phyloP scores from a whole-genome alignment of 768 basidiomycete species.

The Boletus bicolor region DNA sequence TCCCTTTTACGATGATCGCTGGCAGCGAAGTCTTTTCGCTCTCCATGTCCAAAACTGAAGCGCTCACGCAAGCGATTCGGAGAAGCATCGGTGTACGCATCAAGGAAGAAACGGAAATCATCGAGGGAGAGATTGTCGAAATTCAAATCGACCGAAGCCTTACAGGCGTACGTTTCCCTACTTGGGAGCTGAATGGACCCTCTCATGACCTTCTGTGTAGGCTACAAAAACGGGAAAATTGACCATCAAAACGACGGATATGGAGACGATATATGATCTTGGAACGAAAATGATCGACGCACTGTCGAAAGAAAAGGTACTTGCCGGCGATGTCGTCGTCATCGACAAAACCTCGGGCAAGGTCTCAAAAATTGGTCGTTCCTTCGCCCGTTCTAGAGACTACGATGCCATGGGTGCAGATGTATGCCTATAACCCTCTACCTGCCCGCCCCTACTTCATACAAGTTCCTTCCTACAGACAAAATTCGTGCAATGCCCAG shows the following conservation, averaged over 20 bases:
- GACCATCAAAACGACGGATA: conserved; percentile 97
- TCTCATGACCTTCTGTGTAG: conserved; percentile 37
- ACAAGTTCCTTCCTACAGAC: conserved; percentile 53
- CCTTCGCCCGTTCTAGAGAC: conserved; percentile 94
- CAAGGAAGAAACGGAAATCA: conserved; percentile 95
- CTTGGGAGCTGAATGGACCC: neutral
- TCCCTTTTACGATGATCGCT: conserved; percentile 97
- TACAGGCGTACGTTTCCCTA: conserved; percentile 67
- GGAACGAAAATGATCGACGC: conserved; percentile 99
- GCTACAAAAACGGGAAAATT: conserved; percentile 97
- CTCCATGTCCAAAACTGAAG: conserved; percentile 98
- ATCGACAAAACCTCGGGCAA: conserved; percentile 98
- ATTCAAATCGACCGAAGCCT: conserved; percentile 97
- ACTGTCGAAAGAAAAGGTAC: conserved; percentile 93
- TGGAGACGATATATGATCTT: conserved; percentile 99
- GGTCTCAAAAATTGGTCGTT: conserved; percentile 92
- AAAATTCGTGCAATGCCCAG: conserved; percentile 96
- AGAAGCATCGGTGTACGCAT: conserved; percentile 96
- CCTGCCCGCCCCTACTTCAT: neutral
- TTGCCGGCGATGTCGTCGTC: conserved; percentile 90
- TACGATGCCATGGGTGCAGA: conserved; percentile 99
- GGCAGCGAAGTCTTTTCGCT: conserved; percentile 98
- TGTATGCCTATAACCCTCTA: conserved; percentile 46
- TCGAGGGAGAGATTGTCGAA: conserved; percentile 98
- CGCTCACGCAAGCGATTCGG: conserved; percentile 93